Evolutionary conservation across 768 basidiomycete genomes (phyloP).

Genomic region (Tulasnella sp.): DNA sequence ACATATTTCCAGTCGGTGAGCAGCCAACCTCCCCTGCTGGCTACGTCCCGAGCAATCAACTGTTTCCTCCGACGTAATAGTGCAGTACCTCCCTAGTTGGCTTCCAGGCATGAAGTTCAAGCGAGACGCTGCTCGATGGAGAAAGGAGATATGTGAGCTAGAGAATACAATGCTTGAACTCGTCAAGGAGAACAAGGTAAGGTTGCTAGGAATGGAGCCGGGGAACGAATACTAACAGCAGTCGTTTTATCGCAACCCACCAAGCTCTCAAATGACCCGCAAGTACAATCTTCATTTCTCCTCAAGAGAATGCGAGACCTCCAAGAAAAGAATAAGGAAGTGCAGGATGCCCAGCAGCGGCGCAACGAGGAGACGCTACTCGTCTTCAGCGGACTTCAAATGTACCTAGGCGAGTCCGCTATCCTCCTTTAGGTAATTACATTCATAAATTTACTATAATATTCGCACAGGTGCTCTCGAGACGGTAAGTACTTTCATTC

Average conservation of each 20-base stretch:
- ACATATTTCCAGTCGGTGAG: not conserved
- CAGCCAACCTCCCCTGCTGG: too few relatives aligned
- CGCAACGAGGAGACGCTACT: not conserved
- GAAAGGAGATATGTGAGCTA: not conserved
- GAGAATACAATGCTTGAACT: not conserved
- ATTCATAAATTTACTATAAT: not conserved
- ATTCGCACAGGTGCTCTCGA: not conserved
- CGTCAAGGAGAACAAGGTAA: not conserved
- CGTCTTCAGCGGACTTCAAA: not conserved
- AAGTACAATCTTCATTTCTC: not conserved
- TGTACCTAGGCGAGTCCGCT: not conserved
- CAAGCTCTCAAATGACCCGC: not conserved
- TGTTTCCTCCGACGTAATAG: not conserved
- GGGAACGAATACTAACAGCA: too few relatives aligned
- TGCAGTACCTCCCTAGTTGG: slow-evolving; percentile 22
- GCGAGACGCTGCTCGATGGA: not conserved
- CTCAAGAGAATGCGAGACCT: not conserved
- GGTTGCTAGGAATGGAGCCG: too few relatives aligned
- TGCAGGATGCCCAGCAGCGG: not conserved
- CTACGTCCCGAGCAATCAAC: too few relatives aligned
- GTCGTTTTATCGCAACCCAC: not conserved
- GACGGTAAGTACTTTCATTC: not conserved
- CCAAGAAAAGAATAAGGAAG: not conserved
- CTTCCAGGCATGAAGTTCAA: slow-evolving; percentile 26
- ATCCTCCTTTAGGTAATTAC: not conserved